Evolutionary conservation across 768 basidiomycete species (phyloP), one percentile per base, ranked within the genome.

Genomic region (Russula virescens): DNA sequence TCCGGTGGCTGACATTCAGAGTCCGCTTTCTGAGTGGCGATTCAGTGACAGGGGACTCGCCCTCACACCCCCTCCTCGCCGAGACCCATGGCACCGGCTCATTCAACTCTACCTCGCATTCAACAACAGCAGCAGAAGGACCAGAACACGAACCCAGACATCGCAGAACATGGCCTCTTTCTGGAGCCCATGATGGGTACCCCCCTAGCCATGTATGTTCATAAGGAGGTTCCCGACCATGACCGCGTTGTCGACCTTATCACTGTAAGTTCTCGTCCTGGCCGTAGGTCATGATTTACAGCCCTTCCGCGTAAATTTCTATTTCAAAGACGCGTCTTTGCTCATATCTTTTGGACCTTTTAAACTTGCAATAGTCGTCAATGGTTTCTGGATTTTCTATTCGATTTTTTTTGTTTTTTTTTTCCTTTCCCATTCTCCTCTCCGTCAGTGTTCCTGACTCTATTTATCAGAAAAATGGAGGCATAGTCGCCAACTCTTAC

Each of bases 31-130:
- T 38, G 55, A 53, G 63, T 64, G 57, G 58, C 49, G 54, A 60
- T 60, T 58, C 61, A 64, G 64, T 62, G 64, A 61, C 60, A 57
- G 52, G 66, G 65, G 70, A 71, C 69, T 69, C 68, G 61, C 69
- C 61, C 59, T 63, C 51, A 62, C 69, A 40, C 61, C 64, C 57
- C 59, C 68, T 62, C 64, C 65, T 66, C 61, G 60, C 68, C 61
- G 69, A 79, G 87, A 88, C 87, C 87, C 87, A 89, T 89, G 87
- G 87, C 87, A 88, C 87, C 87, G 77, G 82, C 81, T 72, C 85
- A 85, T 75, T 76, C 83, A 73, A 77, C 80, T 65, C 76, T 74
- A 70, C 78, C 81, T 72, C 83, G 81, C 73, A 71, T 74, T 72
- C 79, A 80, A 19, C 42, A 43, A 19, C 54, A 55, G 65, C 56